phyloP scores from a whole-genome alignment of 352 stramenopile species.

The Pythium brassicae region DNA sequence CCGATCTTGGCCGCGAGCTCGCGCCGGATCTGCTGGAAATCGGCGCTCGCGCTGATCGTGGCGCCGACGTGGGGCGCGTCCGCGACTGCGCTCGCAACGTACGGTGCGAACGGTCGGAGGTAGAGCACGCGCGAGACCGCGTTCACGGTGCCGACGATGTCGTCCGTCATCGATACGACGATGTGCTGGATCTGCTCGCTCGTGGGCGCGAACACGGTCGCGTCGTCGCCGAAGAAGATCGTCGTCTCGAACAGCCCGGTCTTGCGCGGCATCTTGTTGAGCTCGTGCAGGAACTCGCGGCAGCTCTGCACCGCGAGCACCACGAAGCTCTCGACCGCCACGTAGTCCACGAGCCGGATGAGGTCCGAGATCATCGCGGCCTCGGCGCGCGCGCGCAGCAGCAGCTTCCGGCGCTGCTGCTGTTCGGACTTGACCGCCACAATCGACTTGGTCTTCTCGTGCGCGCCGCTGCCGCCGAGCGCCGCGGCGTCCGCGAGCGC shows the following conservation, averaged over 20 bases:
- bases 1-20: slow-evolving; percentile 83
- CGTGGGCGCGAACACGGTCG: slow-evolving; percentile 83
- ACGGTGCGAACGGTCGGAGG: slow-evolving; percentile 79
- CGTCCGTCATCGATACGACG: slow-evolving; percentile 83
- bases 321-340: slow-evolving; percentile 90
- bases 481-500: slow-evolving; percentile 44
- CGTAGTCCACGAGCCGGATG: slow-evolving; percentile 92
- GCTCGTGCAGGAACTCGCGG: slow-evolving; percentile 81
- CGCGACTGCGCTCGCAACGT: slow-evolving; percentile 55
- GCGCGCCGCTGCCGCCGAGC: slow-evolving; percentile 21
- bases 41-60: slow-evolving; percentile 61
- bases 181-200: slow-evolving; percentile 88
- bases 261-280: slow-evolving; percentile 85
- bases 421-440: slow-evolving; percentile 90
- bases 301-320: slow-evolving; percentile 80
- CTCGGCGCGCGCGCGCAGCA: slow-evolving; percentile 85
- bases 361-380: slow-evolving; percentile 89
- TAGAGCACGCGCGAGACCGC: slow-evolving; percentile 88
- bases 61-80: slow-evolving; percentile 75
- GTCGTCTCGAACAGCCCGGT: slow-evolving; percentile 93
- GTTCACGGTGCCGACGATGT: slow-evolving; percentile 88
- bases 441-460: slow-evolving; percentile 91
- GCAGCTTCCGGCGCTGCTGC: slow-evolving; percentile 71
- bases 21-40: slow-evolving; percentile 73
- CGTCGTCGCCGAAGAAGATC: slow-evolving; percentile 83